Evolutionary conservation across 306 rosid genomes (phyloP), one percentile per base, ranked within the genome.

Genomic region (Glycine latifolia): DNA sequence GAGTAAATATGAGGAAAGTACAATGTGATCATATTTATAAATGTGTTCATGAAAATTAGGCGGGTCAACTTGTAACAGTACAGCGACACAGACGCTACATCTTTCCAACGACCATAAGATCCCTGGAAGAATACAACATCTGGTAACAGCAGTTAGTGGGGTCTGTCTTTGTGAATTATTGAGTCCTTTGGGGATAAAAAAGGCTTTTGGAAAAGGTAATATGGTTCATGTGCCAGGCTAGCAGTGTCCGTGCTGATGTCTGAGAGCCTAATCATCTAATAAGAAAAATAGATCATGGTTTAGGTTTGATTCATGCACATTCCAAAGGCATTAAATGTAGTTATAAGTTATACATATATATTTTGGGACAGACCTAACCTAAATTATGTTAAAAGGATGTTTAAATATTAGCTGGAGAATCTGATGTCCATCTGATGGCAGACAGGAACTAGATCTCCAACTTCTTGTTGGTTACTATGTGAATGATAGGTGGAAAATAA

Each of bases 111-210:
- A 79, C 84, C 73, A 46, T 37, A 79, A 63, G 63, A 73, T 78
- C 71, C 35, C 44, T 20, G 68, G 59, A 75, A 56, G 12, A 73
- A 83, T 67, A 55, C 73, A 79, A 75, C 37, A 75, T 66, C 83
- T 73, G 77, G 79, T 59, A 68, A 71, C 79, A 70, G 78, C 84
- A 73, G 79, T 79, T 66, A 20, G 93, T 89, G 92, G 92, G 92
- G 88, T 67, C 84, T 56, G 17, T 65, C 69, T 79, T 61, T 59
- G 73, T 59, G 70, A 89, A 87, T 84, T 54, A 88, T 88, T 84
- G 74, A 83, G 67, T 83, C 71, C 77, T 88, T 85, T 79, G 56
- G 48, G 31, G 31, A 75, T 70, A 85, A 77, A 87, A 85, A 37
- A 37, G 79, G 79, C 87, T 72, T 87, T 71, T 65, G 55, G 71